A percentile compares a stretch with the other conserved stretches of the same genome.
phyloP scores from a whole-genome alignment of 1,284 basidiomycete species.

The Porogramme epimiltina region DNA sequence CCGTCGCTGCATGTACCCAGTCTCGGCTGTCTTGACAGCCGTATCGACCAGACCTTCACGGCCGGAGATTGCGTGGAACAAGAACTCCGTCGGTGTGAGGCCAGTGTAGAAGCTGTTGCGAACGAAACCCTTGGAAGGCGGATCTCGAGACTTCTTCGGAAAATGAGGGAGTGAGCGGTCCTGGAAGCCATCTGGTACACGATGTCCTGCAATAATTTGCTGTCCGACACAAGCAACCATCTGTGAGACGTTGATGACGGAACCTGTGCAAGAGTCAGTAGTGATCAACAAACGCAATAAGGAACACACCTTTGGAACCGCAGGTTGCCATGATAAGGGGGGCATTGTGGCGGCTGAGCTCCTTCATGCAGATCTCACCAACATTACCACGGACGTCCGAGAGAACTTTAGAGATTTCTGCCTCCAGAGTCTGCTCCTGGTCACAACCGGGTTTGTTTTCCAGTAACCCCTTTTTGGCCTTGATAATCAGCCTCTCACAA shows the following conservation, averaged over 20 bases:
- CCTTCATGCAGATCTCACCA: slow-evolving; percentile 97
- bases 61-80: slow-evolving; percentile 99
- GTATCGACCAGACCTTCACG: slow-evolving; percentile 99
- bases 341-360: slow-evolving; percentile 95
- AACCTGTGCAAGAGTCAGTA: slow-evolving; percentile 57
- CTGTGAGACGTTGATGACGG: slow-evolving; percentile 99
- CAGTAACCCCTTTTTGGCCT: slow-evolving; percentile 90
- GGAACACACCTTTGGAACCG: slow-evolving; percentile 86
- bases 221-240: slow-evolving; percentile 99
- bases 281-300: neutral
- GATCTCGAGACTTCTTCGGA: slow-evolving; percentile 96
- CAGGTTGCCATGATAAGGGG: slow-evolving; percentile 99
- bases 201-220: slow-evolving; percentile 97
- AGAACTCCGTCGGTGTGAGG: slow-evolving; percentile 93
- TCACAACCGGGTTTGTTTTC: slow-evolving; percentile 97
- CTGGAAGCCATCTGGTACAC: slow-evolving; percentile 99
- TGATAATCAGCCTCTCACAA: slow-evolving; percentile 85
- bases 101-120: slow-evolving; percentile 97
- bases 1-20: slow-evolving; percentile 98
- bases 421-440: slow-evolving; percentile 96
- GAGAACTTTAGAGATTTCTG: slow-evolving; percentile 90
- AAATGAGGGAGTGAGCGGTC: slow-evolving; percentile 99
- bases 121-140: slow-evolving; percentile 98
- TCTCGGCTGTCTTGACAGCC: slow-evolving; percentile 99
- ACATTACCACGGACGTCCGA: slow-evolving; percentile 96